Evolutionary conservation across 805 yeast species (phyloP), one percentile per base, ranked within the genome.

Genomic region (Yamadazyma akitaensis): DNA sequence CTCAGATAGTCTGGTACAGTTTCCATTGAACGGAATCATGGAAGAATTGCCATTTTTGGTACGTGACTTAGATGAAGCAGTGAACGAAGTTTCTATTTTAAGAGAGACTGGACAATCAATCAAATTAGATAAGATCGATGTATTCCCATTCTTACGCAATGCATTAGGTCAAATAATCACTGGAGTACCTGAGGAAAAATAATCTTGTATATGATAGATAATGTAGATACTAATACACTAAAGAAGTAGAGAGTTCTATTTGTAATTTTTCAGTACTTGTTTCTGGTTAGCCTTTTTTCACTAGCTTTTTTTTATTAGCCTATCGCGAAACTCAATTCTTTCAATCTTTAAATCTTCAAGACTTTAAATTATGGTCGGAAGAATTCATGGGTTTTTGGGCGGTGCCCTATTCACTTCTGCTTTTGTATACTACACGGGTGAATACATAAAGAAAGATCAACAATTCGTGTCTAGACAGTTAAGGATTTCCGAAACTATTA

Each of bases 361-460:
- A 4, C n/a, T 28, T 12, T 28, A 28, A 31, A 38, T 24, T 10
- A 69, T 70, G 73, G 72, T 71, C 43, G 74, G 75, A 40, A 64
- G 76, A 60, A 65, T 72, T 33, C 70, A 65, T 46, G 77, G 77
- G 13, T 70, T 75, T 44, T 57, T 71, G 24, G 69, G 72, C 49
- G 84, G 84, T 10, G 81, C 81, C 2, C 68, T 83, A n/a, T 63
- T 82, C 42, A 77, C 88, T 1, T 77, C 88, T 3, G 74, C 85
- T 1, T 60, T 80, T 10, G 78, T 85, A 2, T 84, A 84, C 62
- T 72, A 79, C 51, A 81, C 89, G 2, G 80, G 80, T 2, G 71
- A 70, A 46, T 77, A 82, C 54, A 73, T 87, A 53, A 71, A 72
- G 42, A 62, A 61, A 33, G 78, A 77, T 57, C 76, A 78, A 44